These are phyloP conservation scores for Suillus decipiens DNA, from an alignment of 768 basidiomycete species.

Conservation along the genomic window DNA sequence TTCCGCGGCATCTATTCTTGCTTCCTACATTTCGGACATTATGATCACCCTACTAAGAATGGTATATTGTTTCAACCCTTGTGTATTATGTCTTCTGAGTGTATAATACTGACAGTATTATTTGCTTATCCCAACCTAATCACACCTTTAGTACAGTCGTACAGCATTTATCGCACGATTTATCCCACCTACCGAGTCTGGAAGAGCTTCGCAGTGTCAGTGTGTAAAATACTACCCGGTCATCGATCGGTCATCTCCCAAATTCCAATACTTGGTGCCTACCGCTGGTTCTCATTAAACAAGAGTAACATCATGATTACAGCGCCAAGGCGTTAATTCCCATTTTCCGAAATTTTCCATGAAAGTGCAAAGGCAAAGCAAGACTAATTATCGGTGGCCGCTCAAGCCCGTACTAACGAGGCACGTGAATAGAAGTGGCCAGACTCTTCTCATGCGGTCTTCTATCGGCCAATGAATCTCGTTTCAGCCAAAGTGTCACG, in stretches of 20 bases:
- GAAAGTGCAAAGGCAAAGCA: background rate
- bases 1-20: constrained; percentile 6
- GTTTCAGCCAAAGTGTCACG: background rate
- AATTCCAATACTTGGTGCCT: background rate
- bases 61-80: background rate
- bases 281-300: background rate
- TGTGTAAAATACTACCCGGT: background rate
- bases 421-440: background rate
- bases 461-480: background rate
- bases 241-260: background rate
- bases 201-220: background rate
- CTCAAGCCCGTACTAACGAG: background rate
- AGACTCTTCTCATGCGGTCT: constrained; percentile 5
- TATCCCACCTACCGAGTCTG: background rate
- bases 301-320: background rate
- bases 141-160: background rate
- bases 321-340: no score
- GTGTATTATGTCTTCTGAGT: background rate
- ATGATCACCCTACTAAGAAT: background rate
- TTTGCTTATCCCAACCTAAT: background rate
- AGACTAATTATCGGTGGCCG: background rate
- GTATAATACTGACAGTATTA: background rate
- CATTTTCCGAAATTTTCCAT: background rate
- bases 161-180: background rate
- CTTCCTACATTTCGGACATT: background rate